phyloP scores from a whole-genome alignment of 73 alveolate genomes.

The Tetrahymena malaccensis region DNA sequence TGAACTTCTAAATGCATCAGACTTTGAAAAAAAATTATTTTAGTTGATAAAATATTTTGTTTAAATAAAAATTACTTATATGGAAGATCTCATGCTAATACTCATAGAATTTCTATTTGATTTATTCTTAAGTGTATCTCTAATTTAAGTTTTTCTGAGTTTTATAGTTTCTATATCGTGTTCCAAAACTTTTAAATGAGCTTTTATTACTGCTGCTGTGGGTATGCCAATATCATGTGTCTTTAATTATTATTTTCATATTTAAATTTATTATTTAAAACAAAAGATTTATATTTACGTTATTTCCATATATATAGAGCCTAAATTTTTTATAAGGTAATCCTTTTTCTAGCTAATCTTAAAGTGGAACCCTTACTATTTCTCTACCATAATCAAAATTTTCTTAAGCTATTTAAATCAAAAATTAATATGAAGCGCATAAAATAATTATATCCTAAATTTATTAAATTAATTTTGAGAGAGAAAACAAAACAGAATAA shows the following conservation, averaged over 20 bases:
- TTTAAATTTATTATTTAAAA: no score
- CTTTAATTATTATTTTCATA: background rate
- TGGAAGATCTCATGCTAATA: background rate
- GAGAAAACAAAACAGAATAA: no score
- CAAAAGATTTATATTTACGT: background rate
- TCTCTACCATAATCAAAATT: slow-evolving; percentile 80
- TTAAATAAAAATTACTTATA: background rate
- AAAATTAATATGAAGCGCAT: no score
- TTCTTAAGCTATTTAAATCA: slow-evolving; percentile 41
- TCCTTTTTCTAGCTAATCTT: slow-evolving; percentile 35
- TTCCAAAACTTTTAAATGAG: slow-evolving; percentile 15
- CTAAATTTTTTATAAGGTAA: slow-evolving; percentile 26
- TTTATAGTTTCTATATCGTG: background rate
- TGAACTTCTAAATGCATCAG: background rate
- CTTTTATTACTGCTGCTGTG: slow-evolving; percentile 47
- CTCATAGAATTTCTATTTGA: background rate
- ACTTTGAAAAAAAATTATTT: background rate
- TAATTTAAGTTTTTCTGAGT: background rate
- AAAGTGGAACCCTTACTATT: slow-evolving; percentile 63
- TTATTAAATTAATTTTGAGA: background rate
- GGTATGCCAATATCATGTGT: slow-evolving; percentile 36
- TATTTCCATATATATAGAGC: slow-evolving; percentile 25
- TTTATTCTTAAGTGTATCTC: background rate
- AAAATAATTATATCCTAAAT: no score
- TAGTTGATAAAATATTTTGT: background rate